Conservation (phyloP, 495 filamentous ascomycete species). For the Podospora pseudoanserina region DNA sequence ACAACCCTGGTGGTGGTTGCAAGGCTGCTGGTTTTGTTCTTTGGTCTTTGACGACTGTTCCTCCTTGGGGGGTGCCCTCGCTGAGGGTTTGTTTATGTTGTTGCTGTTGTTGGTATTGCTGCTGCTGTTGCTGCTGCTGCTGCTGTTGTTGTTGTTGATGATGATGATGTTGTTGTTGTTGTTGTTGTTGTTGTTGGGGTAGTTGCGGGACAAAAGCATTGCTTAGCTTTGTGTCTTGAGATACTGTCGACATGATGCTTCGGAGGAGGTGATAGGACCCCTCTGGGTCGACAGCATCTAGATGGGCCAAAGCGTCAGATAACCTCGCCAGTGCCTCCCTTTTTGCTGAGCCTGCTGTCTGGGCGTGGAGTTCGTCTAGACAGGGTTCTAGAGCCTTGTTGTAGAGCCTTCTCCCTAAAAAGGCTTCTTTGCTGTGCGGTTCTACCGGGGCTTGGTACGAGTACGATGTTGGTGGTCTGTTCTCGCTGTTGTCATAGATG, state of each 20-base stretch:
- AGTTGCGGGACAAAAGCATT: constrained; percentile 32
- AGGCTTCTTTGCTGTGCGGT: constrained; percentile 68
- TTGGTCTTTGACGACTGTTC: constrained; percentile 43
- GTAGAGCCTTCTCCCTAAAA: constrained; percentile 75
- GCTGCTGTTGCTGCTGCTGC: not conserved
- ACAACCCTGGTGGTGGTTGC: constrained; percentile 25
- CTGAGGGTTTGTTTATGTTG: constrained; percentile 20
- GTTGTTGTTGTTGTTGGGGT: not conserved
- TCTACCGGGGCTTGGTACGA: constrained; percentile 37
- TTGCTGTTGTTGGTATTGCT: not conserved
- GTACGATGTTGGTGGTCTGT: constrained; percentile 32
- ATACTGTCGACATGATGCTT: constrained; percentile 52
- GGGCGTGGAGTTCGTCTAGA: constrained; percentile 77
- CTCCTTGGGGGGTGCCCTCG: constrained; percentile 40
- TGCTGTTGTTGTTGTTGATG: not conserved
- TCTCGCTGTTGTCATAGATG: constrained; percentile 34
- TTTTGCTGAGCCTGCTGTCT: constrained; percentile 69
- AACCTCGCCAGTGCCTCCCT: constrained; percentile 76
- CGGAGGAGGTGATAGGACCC: constrained; percentile 81
- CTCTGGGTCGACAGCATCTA: constrained; percentile 87
- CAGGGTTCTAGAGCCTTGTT: constrained; percentile 72
- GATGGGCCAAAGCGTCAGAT: constrained; percentile 75
- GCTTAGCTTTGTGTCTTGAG: constrained; percentile 42
- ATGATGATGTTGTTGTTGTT: no score
- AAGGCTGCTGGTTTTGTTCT: constrained; percentile 13